These are phyloP conservation scores for Knufia petricola DNA, from an alignment of 2,329 filamentous ascomycete species.

Conservation along the genomic window DNA sequence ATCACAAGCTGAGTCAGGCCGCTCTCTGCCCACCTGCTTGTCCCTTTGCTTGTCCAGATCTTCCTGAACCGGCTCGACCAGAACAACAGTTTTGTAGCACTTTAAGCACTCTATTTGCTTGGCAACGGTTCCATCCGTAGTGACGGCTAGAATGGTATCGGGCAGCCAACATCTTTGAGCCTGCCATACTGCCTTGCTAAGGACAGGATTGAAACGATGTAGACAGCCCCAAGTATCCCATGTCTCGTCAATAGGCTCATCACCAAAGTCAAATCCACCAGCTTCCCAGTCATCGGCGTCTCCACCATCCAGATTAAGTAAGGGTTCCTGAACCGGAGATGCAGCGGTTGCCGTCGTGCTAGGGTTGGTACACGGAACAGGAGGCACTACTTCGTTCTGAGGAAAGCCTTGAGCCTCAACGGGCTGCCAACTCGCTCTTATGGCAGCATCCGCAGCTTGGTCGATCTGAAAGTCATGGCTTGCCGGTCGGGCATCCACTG, in stretches of 20 bases:
- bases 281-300: constrained; percentile 20
- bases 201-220: constrained; percentile 11
- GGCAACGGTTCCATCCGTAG: background rate
- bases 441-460: too few relatives aligned
- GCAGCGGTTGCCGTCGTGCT: too few relatives aligned
- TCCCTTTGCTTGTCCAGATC: background rate
- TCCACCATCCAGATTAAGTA: constrained; percentile 14
- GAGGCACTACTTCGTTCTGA: too few relatives aligned
- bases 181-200: constrained; percentile 6
- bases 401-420: too few relatives aligned
- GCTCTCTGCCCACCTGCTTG: background rate
- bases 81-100: constrained; percentile 14
- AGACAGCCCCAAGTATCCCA: constrained; percentile 16
- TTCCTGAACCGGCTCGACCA: background rate
- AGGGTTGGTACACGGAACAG: too few relatives aligned
- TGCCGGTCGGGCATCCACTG: too few relatives aligned
- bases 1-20: background rate
- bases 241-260: constrained; percentile 15
- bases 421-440: too few relatives aligned
- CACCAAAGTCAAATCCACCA: constrained; percentile 32
- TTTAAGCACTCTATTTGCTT: constrained; percentile 16
- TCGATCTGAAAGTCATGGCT: background rate
- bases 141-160: background rate
- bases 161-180: constrained; percentile 11
- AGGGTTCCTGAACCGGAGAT: background rate